Base-by-base conservation (phyloP, 768 basidiomycete species). In the Suillus alpinus region DNA sequence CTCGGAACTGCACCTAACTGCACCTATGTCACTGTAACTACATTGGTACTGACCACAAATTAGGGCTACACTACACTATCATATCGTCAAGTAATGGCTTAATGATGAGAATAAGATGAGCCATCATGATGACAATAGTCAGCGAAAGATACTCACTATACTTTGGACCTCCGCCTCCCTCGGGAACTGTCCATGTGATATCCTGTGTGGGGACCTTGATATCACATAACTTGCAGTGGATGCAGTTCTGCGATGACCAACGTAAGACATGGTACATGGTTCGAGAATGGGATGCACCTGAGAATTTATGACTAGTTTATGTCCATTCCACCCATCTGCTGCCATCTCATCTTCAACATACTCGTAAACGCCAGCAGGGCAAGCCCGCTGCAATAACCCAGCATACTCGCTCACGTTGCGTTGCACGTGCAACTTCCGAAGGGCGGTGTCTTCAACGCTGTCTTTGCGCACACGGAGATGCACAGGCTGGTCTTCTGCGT, bases 121-220 rank as follows among this genome's bases (percentile, higher is more conserved):
- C 29, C 49, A 26, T 39, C 52, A 16, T 9, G 23, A 16, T 2
- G 23, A 9, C 36, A 23, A 26, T 6, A 53, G 23, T 37, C 8
- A 26, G 9, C 23, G 18, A 26, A 37, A 36, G 16, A 52, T 6
- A 80, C 84, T 65, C 67, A 96, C 95, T 91, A 71, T 97, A 98
- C 73, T 96, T 96, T 40, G 95, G 96, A 56, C 96, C 96, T 36
- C 96, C 96, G 13, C 94, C 91, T 12, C 95, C 96, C 76, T 98
- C 95, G 0, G 97, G 97, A 0, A 97, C 94, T 6, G 87, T 89
- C 96, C 96, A 98, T 16, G 89, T 92, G 66, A 99, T 97, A 73
- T 98, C 96, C 71, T 97, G 93, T 2, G 94, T 94, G 3, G 95
- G 95, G 4, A 91, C 91, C 77, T 99, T 98, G 77, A 99, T 87